Base-by-base conservation (phyloP, 345 rosid genomes). In the Geranium brycei region DNA sequence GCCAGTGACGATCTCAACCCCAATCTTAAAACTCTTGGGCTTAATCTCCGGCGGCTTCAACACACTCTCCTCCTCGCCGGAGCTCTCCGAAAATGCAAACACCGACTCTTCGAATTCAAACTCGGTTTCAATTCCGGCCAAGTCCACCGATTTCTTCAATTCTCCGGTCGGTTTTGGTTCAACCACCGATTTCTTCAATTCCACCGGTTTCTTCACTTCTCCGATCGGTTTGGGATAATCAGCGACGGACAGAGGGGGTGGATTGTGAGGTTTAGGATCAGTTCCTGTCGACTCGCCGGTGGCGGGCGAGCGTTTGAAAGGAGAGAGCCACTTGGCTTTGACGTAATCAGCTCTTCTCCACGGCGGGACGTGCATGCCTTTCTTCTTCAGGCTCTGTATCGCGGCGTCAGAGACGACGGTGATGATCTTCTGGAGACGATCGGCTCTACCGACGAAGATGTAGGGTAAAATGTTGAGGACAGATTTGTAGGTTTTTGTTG, bases 321-420 rank as follows among this genome's bases (percentile, higher is more conserved):
- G 71, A 61, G 98, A 80, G 31, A 89, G 75, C 98, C 98, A 92
- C 64, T 91, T 91, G 19, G 97, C 87, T 64, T 79, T 76, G 68
- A 95, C 78, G 75, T 93, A 93, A 69, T 85, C 93, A 0, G 78
- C 79, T 77, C 82, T 88, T 66, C 97, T 86, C 97, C 96, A 95
- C 0, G 99, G 96, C 32, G 99, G 86, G 47, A 88, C 51, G 59
- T 76, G 88, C 88, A 95, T 89, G 17, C 91, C 96, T 63, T 84
- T 91, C 82, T 87, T 95, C 88, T 84, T 95, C 81, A 91, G 58
- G 75, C 92, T 83, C 82, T 82, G 88, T 38, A 71, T 83, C 28
- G 89, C 89, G 0, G 93, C 95, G 77, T 95, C 83, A 18, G 87
- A 85, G 32, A 82, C 73, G 15, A 87, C 68, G 17, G 72, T 30